Evolutionary conservation across 148 eudicot species (phyloP).

Genomic region (Rhododendron ferrugineum): DNA sequence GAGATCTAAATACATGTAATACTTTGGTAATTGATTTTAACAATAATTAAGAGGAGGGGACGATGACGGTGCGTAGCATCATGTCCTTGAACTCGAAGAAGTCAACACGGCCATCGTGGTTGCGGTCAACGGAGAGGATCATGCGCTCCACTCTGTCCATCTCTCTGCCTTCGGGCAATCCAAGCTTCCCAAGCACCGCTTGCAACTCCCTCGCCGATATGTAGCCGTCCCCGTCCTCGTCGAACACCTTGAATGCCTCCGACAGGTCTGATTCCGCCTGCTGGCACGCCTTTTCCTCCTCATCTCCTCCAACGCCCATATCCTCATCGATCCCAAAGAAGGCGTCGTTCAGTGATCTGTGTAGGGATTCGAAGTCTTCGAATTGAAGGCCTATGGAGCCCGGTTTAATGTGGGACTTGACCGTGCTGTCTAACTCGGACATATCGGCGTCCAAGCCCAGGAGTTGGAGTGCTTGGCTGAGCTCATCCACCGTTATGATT

Average conservation of each 20-base stretch:
- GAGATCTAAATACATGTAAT: not conserved
- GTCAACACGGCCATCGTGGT: slow-evolving; percentile 73
- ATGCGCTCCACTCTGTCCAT: slow-evolving; percentile 53
- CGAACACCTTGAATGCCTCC: slow-evolving; percentile 90
- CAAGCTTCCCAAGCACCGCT: slow-evolving; percentile 53
- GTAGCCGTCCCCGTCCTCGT: slow-evolving; percentile 80
- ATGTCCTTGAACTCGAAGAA: slow-evolving; percentile 78
- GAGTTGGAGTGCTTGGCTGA: slow-evolving; percentile 46
- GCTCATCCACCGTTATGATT: slow-evolving; percentile 53
- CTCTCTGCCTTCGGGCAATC: slow-evolving; percentile 57
- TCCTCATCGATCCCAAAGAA: slow-evolving; percentile 31
- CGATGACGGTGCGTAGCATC: slow-evolving; percentile 57
- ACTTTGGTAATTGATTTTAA: not conserved
- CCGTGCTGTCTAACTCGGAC: slow-evolving; percentile 31
- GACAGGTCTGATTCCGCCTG: slow-evolving; percentile 62
- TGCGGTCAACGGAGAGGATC: slow-evolving; percentile 65
- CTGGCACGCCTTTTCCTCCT: not conserved
- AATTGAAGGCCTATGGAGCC: slow-evolving; percentile 44
- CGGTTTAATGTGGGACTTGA: slow-evolving; percentile 39
- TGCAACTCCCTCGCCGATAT: slow-evolving; percentile 80
- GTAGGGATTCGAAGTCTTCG: slow-evolving; percentile 59
- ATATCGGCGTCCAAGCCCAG: slow-evolving; percentile 57
- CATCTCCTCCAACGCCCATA: not conserved
- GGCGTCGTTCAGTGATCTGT: slow-evolving; percentile 44
- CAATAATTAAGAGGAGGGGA: slow-evolving; percentile 13